A percentile compares a stretch with the other conserved stretches of the same genome.
phyloP scores from a whole-genome alignment of 2,329 filamentous ascomycete genomes.

The Phyllosticta paracitricarpa region DNA sequence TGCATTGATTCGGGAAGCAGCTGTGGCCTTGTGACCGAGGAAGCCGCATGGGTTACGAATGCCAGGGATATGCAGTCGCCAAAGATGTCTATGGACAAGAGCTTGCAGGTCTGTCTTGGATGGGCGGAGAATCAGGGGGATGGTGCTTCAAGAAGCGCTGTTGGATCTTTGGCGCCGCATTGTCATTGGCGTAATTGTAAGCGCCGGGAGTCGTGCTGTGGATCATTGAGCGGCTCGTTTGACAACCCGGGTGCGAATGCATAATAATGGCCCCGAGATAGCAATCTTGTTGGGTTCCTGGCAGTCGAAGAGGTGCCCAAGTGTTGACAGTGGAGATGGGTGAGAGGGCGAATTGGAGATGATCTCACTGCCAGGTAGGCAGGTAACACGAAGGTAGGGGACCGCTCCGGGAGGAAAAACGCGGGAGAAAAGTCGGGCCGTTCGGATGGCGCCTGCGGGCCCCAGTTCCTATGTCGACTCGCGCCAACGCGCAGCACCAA shows the following conservation, averaged over 20 bases:
- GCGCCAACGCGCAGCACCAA: too few relatives aligned
- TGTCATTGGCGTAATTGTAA: background rate
- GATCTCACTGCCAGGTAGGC: too few relatives aligned
- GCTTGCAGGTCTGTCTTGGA: background rate
- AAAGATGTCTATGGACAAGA: background rate
- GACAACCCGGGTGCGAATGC: background rate
- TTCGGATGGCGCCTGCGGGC: too few relatives aligned
- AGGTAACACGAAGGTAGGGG: too few relatives aligned
- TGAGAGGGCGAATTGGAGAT: too few relatives aligned
- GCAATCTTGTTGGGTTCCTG: background rate
- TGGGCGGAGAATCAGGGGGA: background rate
- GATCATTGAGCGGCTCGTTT: background rate
- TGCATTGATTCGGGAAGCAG: background rate
- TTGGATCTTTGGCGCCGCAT: background rate
- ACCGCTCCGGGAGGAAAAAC: too few relatives aligned
- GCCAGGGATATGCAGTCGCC: background rate
- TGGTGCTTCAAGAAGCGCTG: background rate
- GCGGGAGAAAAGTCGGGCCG: too few relatives aligned
- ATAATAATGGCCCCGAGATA: background rate
- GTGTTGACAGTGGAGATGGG: background rate
- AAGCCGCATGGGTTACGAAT: background rate
- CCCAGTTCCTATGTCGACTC: too few relatives aligned
- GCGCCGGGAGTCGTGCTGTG: background rate
- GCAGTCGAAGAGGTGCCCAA: background rate
- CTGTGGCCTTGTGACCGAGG: background rate